Percentiles rank a stretch among this genome's conserved stretches.
These are phyloP conservation scores for Oryza rufipogon DNA, from an alignment of 176 grass and related monocot species.

Conservation along the genomic window DNA sequence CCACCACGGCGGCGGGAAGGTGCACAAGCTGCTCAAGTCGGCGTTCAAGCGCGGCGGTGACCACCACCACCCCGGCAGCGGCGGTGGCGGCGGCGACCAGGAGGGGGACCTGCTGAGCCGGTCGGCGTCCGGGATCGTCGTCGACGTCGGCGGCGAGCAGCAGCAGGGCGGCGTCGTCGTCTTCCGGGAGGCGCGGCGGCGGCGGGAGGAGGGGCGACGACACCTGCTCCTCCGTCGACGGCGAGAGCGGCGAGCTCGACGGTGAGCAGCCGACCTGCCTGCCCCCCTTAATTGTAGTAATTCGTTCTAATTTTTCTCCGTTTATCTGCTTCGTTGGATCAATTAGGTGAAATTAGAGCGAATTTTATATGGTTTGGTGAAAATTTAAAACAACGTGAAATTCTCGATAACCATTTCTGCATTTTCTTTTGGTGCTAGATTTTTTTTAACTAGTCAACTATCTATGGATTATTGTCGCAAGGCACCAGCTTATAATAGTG, in stretches of 20 bases:
- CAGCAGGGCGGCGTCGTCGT: conserved; percentile 29
- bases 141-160: conserved; percentile 42
- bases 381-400: neutral
- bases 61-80: neutral
- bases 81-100: neutral
- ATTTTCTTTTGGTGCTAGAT: neutral
- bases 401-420: neutral
- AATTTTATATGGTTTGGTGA: neutral
- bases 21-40: conserved; percentile 62
- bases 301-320: neutral
- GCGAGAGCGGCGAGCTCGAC: conserved; percentile 53
- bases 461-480: neutral
- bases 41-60: conserved; percentile 66
- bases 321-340: neutral
- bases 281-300: neutral
- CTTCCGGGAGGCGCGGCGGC: conserved; percentile 26
- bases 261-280: conserved; percentile 13
- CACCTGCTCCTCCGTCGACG: conserved; percentile 14
- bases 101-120: conserved; percentile 37
- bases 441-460: neutral
- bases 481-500: neutral
- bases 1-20: conserved; percentile 16
- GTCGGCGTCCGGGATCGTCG: conserved; percentile 39
- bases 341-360: neutral
- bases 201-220: neutral